phyloP scores from a whole-genome alignment of 345 rosid species.

The Atalantia buxifolia region DNA sequence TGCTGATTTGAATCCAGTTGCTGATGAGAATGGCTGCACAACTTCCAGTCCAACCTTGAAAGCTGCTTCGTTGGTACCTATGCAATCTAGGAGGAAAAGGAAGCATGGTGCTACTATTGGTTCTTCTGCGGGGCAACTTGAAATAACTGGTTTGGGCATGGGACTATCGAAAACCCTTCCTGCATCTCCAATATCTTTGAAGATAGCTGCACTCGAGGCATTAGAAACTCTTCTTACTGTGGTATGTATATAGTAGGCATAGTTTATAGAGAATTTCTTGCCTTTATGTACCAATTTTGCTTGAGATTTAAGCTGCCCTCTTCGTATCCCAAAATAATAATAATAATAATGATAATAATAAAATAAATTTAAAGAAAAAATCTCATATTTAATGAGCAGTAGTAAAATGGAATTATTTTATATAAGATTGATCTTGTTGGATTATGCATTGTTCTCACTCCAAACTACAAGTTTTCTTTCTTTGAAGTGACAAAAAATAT shows the following conservation, averaged over 20 bases:
- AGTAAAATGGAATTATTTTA: neutral
- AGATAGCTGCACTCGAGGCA: conserved; percentile 78
- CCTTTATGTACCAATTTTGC: neutral
- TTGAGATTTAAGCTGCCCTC: neutral
- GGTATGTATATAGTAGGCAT: conserved; percentile 40
- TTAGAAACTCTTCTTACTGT: conserved; percentile 69
- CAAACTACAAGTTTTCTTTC: neutral
- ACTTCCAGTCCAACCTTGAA: conserved; percentile 27
- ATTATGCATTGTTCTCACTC: neutral
- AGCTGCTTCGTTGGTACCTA: conserved; percentile 23
- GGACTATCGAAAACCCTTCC: conserved; percentile 30
- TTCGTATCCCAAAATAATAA: neutral
- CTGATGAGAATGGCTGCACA: conserved; percentile 25
- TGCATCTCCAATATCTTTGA: conserved; percentile 38
- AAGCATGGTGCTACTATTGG: conserved; percentile 38
- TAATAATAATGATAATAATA: neutral
- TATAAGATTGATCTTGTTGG: neutral
- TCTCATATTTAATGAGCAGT: neutral
- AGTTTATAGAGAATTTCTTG: neutral
- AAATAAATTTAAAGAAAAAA: neutral
- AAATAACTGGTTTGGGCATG: conserved; percentile 33
- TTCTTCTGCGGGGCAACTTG: conserved; percentile 37
- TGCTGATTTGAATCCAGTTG: conserved; percentile 43
- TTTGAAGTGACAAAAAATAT: neutral
- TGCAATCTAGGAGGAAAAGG: conserved; percentile 54